Percentiles rank a stretch among this genome's conserved stretches.
Conservation (phyloP, 805 yeast genomes). For the Pichia exigua region DNA sequence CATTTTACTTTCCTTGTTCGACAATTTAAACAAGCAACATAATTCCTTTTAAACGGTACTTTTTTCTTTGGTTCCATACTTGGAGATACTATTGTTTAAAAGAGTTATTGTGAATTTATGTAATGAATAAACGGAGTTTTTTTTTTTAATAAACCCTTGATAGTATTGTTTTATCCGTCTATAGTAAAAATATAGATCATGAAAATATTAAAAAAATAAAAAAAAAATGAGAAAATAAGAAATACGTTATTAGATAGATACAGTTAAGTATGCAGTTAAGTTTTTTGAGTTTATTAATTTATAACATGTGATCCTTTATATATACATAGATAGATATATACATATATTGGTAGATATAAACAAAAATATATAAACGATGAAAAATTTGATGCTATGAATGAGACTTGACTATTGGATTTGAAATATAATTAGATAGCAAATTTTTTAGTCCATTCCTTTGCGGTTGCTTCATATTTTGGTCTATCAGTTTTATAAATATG, state of each 20-base stretch:
- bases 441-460: conserved; percentile 97
- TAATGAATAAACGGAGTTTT: too few relatives aligned
- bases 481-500: conserved; percentile 92
- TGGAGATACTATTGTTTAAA: too few relatives aligned
- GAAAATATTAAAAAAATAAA: too few relatives aligned
- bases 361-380: background rate
- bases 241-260: too few relatives aligned
- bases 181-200: too few relatives aligned
- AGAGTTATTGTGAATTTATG: too few relatives aligned
- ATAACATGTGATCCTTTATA: background rate
- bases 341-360: background rate
- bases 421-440: conserved; percentile 63
- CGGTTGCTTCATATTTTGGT: conserved; percentile 90
- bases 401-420: background rate
- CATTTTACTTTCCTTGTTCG: conserved; percentile 79
- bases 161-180: too few relatives aligned
- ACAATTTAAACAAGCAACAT: conserved; percentile 81
- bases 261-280: too few relatives aligned
- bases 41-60: conserved; percentile 50
- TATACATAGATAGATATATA: too few relatives aligned
- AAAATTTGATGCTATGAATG: background rate
- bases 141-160: too few relatives aligned
- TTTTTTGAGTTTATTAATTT: too few relatives aligned
- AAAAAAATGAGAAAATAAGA: too few relatives aligned
- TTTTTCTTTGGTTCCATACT: conserved; percentile 6